Conservation (phyloP, 2,329 filamentous ascomycete species). For the Cercospora sojina region DNA sequence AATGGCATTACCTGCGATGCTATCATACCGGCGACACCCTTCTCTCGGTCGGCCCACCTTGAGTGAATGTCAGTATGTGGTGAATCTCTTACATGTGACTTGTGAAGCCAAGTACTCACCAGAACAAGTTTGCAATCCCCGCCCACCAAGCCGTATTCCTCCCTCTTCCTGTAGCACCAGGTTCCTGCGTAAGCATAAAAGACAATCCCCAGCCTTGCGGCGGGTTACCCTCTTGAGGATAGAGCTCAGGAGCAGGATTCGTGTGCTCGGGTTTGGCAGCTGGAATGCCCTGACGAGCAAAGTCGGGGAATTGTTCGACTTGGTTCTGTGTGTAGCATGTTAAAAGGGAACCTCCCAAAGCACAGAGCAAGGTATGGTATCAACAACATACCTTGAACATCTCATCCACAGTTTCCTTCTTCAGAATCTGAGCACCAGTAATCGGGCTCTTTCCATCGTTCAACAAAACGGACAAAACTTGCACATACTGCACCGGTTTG, state of each 20-base stretch:
- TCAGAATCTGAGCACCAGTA: slow-evolving; percentile 57
- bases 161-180: slow-evolving; percentile 38
- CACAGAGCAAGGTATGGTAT: neutral
- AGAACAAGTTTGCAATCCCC: slow-evolving; percentile 39
- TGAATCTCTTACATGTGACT: neutral
- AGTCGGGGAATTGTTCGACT: slow-evolving; percentile 39
- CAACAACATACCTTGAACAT: slow-evolving; percentile 53
- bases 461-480: slow-evolving; percentile 62
- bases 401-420: slow-evolving; percentile 56
- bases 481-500: slow-evolving; percentile 59
- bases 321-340: slow-evolving; percentile 34
- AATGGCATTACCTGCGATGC: slow-evolving; percentile 40
- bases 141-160: slow-evolving; percentile 39
- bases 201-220: slow-evolving; percentile 65
- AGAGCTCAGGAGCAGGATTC: slow-evolving; percentile 44
- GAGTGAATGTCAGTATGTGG: neutral
- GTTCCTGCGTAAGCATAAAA: slow-evolving; percentile 39
- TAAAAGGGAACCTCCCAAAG: neutral
- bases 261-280: slow-evolving; percentile 39
- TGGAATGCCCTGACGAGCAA: slow-evolving; percentile 37
- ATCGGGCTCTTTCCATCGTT: slow-evolving; percentile 63
- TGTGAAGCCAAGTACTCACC: slow-evolving; percentile 8
- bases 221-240: slow-evolving; percentile 42
- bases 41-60: slow-evolving; percentile 35
- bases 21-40: slow-evolving; percentile 41